phyloP scores from a whole-genome alignment of 306 rosid species.

The apple (Malus domestica) region DNA sequence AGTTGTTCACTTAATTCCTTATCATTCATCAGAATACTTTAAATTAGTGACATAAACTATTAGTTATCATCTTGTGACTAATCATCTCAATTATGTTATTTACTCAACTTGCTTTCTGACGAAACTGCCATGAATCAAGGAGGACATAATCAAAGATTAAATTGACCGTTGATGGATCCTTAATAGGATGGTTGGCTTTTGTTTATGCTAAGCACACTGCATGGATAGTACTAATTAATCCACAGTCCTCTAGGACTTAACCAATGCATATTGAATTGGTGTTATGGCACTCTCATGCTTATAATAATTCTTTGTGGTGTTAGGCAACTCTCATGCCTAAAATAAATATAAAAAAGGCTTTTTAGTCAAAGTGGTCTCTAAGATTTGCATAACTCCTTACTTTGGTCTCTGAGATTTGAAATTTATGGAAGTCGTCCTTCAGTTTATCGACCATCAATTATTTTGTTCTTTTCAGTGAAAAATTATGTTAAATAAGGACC shows the following conservation, averaged over 20 bases:
- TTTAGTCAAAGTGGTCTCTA: no score
- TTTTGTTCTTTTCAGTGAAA: no score
- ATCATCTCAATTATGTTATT: slow-evolving; percentile 11
- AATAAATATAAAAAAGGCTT: no score
- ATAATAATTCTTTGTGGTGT: no score
- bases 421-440: no score
- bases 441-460: no score
- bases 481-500: no score
- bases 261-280: background rate
- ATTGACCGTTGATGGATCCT: background rate
- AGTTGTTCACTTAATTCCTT: slow-evolving; percentile 11
- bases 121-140: slow-evolving; percentile 28
- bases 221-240: background rate
- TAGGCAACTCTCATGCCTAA: background rate
- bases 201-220: background rate
- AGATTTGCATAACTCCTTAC: no score
- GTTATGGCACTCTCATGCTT: no score
- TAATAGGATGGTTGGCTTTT: background rate
- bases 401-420: no score
- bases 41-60: slow-evolving; percentile 11
- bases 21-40: slow-evolving; percentile 4
- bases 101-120: slow-evolving; percentile 1
- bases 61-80: slow-evolving; percentile 6
- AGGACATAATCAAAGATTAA: background rate
- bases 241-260: background rate